Base-by-base conservation (phyloP, 352 stramenopile species). In the Phytopythium cucurbitacearum region DNA sequence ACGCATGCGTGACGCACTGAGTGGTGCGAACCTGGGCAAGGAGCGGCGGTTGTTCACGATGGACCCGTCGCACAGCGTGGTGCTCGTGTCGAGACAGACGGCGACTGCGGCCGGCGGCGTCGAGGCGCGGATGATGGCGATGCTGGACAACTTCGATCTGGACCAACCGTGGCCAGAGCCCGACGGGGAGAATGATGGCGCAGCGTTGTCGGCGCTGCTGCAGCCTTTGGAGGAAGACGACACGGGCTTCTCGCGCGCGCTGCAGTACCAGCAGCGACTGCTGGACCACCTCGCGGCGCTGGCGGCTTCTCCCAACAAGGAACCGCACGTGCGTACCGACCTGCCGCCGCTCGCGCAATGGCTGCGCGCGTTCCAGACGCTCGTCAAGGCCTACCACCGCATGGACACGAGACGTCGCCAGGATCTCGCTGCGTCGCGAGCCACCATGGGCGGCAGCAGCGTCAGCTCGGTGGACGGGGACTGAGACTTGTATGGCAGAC, bases 21-120 rank as follows among this genome's bases (percentile, higher is more conserved):
- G 65, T 13, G 54, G 65, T 10, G 56, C 74, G 0, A 86, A 83
- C 34, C 33, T 87, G 38, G 76, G 65, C 59, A 91, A 89, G 49
- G 80, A 91, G 46, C 67, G 78, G 0, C 76, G 80, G 1, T 43
- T 87, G 33, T 88, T 87, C 43, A 82, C 85, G 21, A 53, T 87
- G 33, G 80, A 91, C 35, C 72, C 76, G n/a, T 60, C 78, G 5
- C 80, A 91, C 56, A 80, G 74, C 42, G 80, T 86, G 0, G 74
- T 86, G 7, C 65, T 91, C 13, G 62, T 91, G 7, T 85, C 78
- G 0, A 56, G 57, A 42, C 51, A 56, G 5, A 63, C 68, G 5
- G 62, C 51, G 5, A 77, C 63, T 5, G 47, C 54, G 0, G 53
- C 69, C 5, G 70, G 73, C 39, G 52, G 60, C 12, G 41, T 72